Conservation (phyloP, 306 rosid genomes). For the Lotus japonicus region DNA sequence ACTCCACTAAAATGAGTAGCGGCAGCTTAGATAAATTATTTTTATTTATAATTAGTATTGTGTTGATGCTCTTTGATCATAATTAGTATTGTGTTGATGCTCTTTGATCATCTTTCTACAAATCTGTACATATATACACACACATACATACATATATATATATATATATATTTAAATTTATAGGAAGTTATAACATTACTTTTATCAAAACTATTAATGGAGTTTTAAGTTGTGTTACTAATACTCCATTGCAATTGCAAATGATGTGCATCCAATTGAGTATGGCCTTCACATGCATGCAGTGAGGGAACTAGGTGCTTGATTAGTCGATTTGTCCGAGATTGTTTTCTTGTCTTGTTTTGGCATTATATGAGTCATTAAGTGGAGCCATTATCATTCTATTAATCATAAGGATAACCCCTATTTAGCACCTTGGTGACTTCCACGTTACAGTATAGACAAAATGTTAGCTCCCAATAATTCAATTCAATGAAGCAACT, state of each 20-base stretch:
- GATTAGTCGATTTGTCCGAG: conserved; percentile 19
- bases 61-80: too few relatives aligned
- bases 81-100: too few relatives aligned
- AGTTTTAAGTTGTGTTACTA: background rate
- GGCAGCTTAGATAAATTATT: too few relatives aligned
- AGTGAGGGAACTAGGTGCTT: background rate
- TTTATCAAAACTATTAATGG: background rate
- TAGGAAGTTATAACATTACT: too few relatives aligned
- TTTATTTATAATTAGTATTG: too few relatives aligned
- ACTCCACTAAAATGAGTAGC: background rate
- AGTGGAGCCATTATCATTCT: conserved; percentile 24
- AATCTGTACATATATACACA: too few relatives aligned
- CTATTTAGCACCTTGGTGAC: conserved; percentile 20
- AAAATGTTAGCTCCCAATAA: too few relatives aligned
- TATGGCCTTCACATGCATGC: conserved; percentile 12
- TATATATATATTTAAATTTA: too few relatives aligned
- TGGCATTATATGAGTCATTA: conserved; percentile 4
- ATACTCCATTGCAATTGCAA: background rate
- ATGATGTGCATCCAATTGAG: background rate
- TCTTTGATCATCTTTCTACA: too few relatives aligned
- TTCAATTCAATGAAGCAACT: too few relatives aligned
- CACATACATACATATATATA: too few relatives aligned
- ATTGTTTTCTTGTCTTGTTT: conserved; percentile 26
- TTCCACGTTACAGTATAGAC: background rate
- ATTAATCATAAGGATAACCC: conserved; percentile 14